Evolutionary conservation across 2,329 filamentous ascomycete species (phyloP).

Genomic region (Zasmidium angulare): DNA sequence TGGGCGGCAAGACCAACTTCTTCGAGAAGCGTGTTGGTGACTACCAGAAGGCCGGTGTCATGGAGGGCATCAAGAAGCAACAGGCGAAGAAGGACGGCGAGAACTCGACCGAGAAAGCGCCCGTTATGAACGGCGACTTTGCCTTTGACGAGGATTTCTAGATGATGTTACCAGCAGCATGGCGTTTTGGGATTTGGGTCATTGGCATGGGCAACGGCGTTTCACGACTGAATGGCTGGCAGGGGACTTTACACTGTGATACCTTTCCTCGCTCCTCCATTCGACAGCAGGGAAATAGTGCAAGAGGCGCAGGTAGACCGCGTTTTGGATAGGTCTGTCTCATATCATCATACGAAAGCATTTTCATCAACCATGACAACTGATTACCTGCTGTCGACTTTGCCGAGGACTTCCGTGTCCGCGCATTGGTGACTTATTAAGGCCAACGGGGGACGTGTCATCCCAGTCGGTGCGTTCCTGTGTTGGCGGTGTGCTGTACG

Average conservation of each 20-base stretch:
- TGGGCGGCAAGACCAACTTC: slow-evolving; percentile 99
- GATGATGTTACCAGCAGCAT: slow-evolving; percentile 34
- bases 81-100: slow-evolving; percentile 37
- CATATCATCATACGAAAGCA: background rate
- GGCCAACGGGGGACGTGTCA: background rate
- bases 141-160: slow-evolving; percentile 97
- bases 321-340: too few relatives aligned
- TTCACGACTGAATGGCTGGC: slow-evolving; percentile 13
- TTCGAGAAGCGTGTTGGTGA: slow-evolving; percentile 99
- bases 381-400: background rate
- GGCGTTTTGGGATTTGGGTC: slow-evolving; percentile 8
- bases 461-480: background rate
- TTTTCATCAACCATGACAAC: background rate
- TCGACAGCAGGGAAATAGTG: slow-evolving; percentile 9
- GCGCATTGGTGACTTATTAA: background rate
- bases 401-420: background rate
- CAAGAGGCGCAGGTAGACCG: background rate
- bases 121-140: slow-evolving; percentile 69
- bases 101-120: slow-evolving; percentile 40
- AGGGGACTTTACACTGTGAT: slow-evolving; percentile 10
- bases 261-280: slow-evolving; percentile 17
- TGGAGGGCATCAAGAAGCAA: slow-evolving; percentile 72
- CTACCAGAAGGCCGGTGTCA: slow-evolving; percentile 99
- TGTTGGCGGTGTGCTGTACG: background rate
- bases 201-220: slow-evolving; percentile 18